phyloP scores from a whole-genome alignment of 2,329 filamentous ascomycete species.

The Fusarium robinianum region DNA sequence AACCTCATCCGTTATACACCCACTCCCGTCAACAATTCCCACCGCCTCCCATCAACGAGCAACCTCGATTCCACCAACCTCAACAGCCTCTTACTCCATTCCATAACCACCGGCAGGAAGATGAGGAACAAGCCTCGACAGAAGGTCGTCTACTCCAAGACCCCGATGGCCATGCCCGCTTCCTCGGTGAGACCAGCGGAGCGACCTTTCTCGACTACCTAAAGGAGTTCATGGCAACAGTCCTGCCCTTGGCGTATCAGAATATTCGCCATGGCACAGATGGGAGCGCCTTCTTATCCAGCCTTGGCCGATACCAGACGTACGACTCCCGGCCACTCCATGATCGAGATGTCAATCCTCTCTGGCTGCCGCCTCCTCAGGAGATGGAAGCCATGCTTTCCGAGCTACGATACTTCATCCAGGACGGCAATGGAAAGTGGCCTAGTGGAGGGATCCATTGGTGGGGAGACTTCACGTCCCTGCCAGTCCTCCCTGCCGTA shows the following conservation, averaged over 20 bases:
- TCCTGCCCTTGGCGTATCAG: slow-evolving; percentile 42
- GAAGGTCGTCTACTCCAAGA: slow-evolving; percentile 52
- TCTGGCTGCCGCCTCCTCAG: slow-evolving; percentile 43
- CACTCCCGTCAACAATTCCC: slow-evolving; percentile 12
- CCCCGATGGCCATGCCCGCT: slow-evolving; percentile 49
- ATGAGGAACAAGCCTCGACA: slow-evolving; percentile 31
- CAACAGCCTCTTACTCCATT: slow-evolving; percentile 5
- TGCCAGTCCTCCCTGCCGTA: slow-evolving; percentile 36
- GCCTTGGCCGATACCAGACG: slow-evolving; percentile 52
- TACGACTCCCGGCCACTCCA: slow-evolving; percentile 50
- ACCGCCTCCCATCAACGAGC: background rate
- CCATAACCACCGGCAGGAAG: slow-evolving; percentile 25
- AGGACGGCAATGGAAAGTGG: slow-evolving; percentile 49
- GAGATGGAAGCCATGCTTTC: slow-evolving; percentile 47
- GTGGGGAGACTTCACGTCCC: slow-evolving; percentile 49
- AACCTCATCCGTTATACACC: slow-evolving; percentile 14
- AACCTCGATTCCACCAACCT: slow-evolving; percentile 12
- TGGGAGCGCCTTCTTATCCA: slow-evolving; percentile 45
- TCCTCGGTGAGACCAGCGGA: slow-evolving; percentile 55
- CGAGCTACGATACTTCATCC: slow-evolving; percentile 50
- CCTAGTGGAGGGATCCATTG: slow-evolving; percentile 54
- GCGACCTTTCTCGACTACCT: slow-evolving; percentile 55
- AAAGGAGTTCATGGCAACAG: slow-evolving; percentile 52
- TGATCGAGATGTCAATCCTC: slow-evolving; percentile 45
- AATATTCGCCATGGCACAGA: slow-evolving; percentile 28